Conservation (phyloP, 495 filamentous ascomycete genomes). For the Lophiotrema nucula region DNA sequence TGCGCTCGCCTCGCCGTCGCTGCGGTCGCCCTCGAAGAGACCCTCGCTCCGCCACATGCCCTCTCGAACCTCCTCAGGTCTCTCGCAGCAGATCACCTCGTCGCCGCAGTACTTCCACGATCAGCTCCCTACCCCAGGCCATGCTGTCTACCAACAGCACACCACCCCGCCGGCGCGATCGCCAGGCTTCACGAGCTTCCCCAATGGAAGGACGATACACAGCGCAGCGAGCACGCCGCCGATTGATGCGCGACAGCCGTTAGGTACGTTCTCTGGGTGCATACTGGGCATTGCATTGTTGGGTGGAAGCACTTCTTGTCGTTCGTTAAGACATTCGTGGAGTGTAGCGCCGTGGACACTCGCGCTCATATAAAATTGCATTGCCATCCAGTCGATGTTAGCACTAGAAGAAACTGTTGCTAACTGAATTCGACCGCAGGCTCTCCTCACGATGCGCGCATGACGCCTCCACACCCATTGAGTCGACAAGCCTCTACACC, state of each 20-base stretch:
- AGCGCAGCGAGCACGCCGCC: constrained; percentile 40
- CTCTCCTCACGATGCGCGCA: constrained; percentile 36
- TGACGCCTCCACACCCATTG: constrained; percentile 23
- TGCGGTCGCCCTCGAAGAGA: constrained; percentile 17
- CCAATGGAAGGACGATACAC: constrained; percentile 21
- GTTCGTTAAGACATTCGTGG: too few relatives aligned
- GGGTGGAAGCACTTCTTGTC: too few relatives aligned
- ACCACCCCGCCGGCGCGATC: constrained; percentile 24
- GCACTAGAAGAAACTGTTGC: too few relatives aligned
- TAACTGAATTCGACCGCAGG: too few relatives aligned
- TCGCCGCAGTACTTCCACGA: constrained; percentile 34
- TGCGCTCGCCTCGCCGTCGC: constrained; percentile 33
- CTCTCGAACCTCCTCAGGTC: constrained; percentile 36
- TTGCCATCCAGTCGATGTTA: too few relatives aligned
- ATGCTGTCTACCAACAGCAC: constrained; percentile 28
- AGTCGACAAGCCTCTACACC: constrained; percentile 54
- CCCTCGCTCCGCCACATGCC: constrained; percentile 31
- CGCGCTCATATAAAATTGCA: too few relatives aligned
- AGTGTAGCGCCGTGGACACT: too few relatives aligned
- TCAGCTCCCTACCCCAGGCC: not conserved
- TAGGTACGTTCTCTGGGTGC: too few relatives aligned
- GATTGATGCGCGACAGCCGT: constrained; percentile 19
- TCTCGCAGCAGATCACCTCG: constrained; percentile 43
- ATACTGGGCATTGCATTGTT: too few relatives aligned
- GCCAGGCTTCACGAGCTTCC: constrained; percentile 15